Base-by-base conservation (phyloP, 768 basidiomycete genomes). In the Kwoniella sp. region DNA sequence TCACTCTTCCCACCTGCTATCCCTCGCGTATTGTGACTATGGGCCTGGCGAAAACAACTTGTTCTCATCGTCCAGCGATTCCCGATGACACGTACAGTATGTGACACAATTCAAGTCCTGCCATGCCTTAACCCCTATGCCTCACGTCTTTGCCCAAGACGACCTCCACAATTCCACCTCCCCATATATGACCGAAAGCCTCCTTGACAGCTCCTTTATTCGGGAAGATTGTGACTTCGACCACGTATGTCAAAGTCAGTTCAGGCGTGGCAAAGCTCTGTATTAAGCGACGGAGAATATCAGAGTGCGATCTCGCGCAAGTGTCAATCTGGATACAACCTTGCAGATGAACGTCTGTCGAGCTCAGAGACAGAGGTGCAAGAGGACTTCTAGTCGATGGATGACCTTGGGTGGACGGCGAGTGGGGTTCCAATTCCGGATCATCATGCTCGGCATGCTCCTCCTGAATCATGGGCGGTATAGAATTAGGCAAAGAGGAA, bases 131-230 rank as follows among this genome's bases (percentile, higher is more conserved):
- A 11, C 41, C 41, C 23, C 50, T 51, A 11, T 28, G 23, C 22
- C 50, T 28, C 23, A 51, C 50, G 9, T 28, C 50, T 26, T 51
- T 38, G n/a, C 73, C 75, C 57, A 70, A 31, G 0, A 74, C 73
- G 47, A 77, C 73, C 56, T 77, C 75, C 4, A 77, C 48, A 4
- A 77, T 50, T 0, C 75, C 75, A 11, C 75, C 75, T 41, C 75
- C 75, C 75, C 75, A 77, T n/a, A 77, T 66, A 77, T 77, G 75
- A 17, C 59, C 62, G 45, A 73, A 74, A 41, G 67, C 65, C 53
- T 77, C 75, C 50, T 73, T 77, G 26, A 76, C 69, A n/a, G 70
- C 64, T 23, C 75, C 75, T 45, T 63, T 53, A 45, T 65, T 76
- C 9, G 75, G 75, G 50, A 70, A 65, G 8, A 77, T 67, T 9